Percentiles rank a stretch among this genome's conserved stretches.
phyloP scores from a whole-genome alignment of 805 yeast genomes.

The Kregervanrija pseudodelftensis region DNA sequence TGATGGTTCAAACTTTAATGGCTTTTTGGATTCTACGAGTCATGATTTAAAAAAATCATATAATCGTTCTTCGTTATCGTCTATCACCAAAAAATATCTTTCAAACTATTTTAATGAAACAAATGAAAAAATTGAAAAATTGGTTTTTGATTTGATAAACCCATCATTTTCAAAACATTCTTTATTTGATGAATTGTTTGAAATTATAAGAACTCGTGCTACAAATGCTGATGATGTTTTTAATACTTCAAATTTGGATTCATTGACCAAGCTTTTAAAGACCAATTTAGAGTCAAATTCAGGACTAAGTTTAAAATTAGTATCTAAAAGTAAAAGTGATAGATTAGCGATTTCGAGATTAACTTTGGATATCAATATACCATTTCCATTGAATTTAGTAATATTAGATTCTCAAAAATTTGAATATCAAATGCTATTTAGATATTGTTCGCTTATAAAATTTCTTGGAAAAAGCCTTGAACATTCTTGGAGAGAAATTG shows the following conservation, averaged over 20 bases:
- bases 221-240: conserved; percentile 48
- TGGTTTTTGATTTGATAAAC: not conserved
- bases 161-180: conserved; percentile 9
- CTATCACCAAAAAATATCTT: conserved; percentile 27
- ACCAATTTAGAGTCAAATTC: conserved; percentile 30
- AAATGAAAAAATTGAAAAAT: not conserved
- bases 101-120: conserved; percentile 11
- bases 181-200: conserved; percentile 30
- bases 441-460: conserved; percentile 60
- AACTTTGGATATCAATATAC: conserved; percentile 54
- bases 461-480: conserved; percentile 54
- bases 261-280: conserved; percentile 37
- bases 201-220: conserved; percentile 46
- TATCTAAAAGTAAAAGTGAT: conserved; percentile 28
- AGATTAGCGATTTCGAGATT: conserved; percentile 43
- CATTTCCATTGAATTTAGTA: conserved; percentile 81
- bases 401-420: conserved; percentile 61
- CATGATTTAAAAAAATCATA: conserved; percentile 42
- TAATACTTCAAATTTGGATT: conserved; percentile 35
- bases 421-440: conserved; percentile 74
- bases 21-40: conserved; percentile 43
- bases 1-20: conserved; percentile 42
- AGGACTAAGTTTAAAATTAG: conserved; percentile 10
- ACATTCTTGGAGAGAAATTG: conserved; percentile 66
- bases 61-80: conserved; percentile 20